Evolutionary conservation across 192 early-diverging fungal genomes (phyloP).

Genomic region (Coemansia sp.): DNA sequence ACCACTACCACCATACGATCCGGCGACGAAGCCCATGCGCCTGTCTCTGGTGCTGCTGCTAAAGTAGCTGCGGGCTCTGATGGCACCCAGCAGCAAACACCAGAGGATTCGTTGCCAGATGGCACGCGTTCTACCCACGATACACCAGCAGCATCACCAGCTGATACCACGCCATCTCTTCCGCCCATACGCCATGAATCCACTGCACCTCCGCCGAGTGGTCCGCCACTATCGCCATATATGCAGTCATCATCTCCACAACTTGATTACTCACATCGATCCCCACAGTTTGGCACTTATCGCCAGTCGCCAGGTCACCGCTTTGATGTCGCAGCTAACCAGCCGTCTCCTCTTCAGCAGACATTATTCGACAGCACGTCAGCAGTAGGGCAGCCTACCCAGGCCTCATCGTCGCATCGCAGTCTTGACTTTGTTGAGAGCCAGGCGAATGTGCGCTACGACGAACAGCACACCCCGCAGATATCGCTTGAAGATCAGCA

Average conservation of each 20-base stretch:
- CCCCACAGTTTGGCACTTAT: slow-evolving; percentile 1
- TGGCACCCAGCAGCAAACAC: not conserved
- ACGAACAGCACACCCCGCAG: not conserved
- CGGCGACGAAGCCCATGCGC: slow-evolving; percentile 2
- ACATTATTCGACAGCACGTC: not conserved
- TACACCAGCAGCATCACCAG: not conserved
- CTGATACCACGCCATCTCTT: not conserved
- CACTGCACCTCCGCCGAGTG: not conserved
- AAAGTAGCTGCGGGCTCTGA: not conserved
- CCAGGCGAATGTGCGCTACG: not conserved
- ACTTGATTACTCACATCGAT: not conserved
- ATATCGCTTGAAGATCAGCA: not conserved
- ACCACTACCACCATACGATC: not conserved
- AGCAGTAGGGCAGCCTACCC: not conserved
- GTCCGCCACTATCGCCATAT: slow-evolving; percentile 6
- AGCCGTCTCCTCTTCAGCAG: not conserved
- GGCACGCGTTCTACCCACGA: not conserved
- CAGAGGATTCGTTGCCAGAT: not conserved
- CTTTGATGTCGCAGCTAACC: not conserved
- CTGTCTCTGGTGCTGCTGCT: not conserved
- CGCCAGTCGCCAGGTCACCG: slow-evolving; percentile 4
- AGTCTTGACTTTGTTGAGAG: slow-evolving; percentile 7
- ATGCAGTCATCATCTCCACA: slow-evolving; percentile 7
- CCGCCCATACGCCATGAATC: not conserved
- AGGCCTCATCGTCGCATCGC: slow-evolving; percentile 3